phyloP scores from a whole-genome alignment of 1,284 basidiomycete species.

The Cystobasidium sp. region DNA sequence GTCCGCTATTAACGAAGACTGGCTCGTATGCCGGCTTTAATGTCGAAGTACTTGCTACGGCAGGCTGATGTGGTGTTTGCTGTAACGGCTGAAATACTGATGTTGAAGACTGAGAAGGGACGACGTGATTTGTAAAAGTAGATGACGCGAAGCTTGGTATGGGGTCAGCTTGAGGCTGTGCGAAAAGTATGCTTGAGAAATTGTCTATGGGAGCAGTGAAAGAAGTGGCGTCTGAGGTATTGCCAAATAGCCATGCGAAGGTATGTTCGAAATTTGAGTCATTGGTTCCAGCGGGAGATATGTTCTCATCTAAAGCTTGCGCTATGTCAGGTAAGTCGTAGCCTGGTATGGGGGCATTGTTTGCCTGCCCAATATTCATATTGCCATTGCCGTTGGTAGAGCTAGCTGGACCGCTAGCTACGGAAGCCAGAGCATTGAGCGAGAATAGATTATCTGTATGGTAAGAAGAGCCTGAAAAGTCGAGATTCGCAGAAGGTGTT shows the following conservation, averaged over 20 bases:
- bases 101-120: not conserved
- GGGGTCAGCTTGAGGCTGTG: not conserved
- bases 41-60: not conserved
- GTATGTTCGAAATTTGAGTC: slow-evolving; percentile 27
- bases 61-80: not conserved
- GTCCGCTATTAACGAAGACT: not conserved
- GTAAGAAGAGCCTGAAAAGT: not conserved
- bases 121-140: not conserved
- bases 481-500: slow-evolving; percentile 1
- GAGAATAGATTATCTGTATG: not conserved
- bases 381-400: not conserved
- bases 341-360: not conserved
- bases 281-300: slow-evolving; percentile 7
- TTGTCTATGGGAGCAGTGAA: slow-evolving; percentile 12
- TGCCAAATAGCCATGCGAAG: slow-evolving; percentile 23
- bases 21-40: not conserved
- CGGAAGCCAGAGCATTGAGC: slow-evolving; percentile 4
- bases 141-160: not conserved
- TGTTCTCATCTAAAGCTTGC: not conserved
- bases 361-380: not conserved
- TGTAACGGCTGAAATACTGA: not conserved
- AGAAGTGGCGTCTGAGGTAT: not conserved
- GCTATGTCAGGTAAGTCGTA: not conserved
- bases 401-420: not conserved
- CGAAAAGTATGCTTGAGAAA: slow-evolving; percentile 20